Percentiles rank a stretch among this genome's conserved stretches.
These are phyloP conservation scores for Mimosa pudica DNA, from an alignment of 306 rosid species.

Conservation along the genomic window DNA sequence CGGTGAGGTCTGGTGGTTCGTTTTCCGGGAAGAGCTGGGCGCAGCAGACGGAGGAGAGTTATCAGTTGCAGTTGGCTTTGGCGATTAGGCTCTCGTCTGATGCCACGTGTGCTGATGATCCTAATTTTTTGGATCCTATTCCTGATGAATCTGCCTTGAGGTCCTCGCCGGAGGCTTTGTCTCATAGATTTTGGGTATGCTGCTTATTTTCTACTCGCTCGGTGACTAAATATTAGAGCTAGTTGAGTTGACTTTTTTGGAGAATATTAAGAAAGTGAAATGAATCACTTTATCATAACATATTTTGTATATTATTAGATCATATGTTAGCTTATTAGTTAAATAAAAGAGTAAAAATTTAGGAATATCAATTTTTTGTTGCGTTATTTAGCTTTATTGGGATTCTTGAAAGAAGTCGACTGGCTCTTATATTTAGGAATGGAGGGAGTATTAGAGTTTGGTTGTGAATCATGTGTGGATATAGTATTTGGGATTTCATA, in stretches of 20 bases:
- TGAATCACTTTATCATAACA: no score
- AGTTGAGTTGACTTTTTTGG: no score
- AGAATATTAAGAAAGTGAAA: no score
- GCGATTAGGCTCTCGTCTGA: conserved; percentile 75
- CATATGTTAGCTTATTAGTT: no score
- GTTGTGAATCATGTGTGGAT: not conserved
- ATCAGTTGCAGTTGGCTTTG: conserved; percentile 78
- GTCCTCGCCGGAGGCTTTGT: conserved; percentile 52
- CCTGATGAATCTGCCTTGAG: conserved; percentile 54
- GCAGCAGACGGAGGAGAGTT: conserved; percentile 90
- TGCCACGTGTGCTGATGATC: conserved; percentile 80
- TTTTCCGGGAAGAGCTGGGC: conserved; percentile 78
- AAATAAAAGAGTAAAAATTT: no score
- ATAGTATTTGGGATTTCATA: not conserved
- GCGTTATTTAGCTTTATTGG: no score
- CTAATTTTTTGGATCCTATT: conserved; percentile 72
- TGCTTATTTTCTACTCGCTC: not conserved
- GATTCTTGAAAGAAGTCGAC: no score
- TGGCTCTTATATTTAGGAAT: no score
- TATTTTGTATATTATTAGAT: no score
- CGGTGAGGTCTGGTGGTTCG: conserved; percentile 43
- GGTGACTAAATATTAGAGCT: no score
- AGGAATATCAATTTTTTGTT: no score
- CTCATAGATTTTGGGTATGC: conserved; percentile 86
- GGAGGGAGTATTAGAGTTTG: not conserved